Evolutionary conservation across 2,329 filamentous ascomycete species (phyloP).

Genomic region (Elsinoe arachidis): DNA sequence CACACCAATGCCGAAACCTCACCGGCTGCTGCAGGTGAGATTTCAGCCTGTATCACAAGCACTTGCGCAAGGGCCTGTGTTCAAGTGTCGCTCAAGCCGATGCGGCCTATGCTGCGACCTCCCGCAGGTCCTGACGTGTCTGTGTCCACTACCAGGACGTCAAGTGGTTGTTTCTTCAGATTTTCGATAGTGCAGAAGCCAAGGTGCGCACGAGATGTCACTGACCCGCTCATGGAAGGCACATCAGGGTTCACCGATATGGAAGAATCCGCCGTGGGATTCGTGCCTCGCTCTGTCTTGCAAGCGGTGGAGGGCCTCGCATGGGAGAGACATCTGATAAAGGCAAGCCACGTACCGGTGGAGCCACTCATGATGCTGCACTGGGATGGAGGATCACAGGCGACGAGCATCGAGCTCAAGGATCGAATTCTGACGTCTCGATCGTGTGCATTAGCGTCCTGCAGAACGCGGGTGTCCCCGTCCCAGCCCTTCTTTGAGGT

Average conservation of each 20-base stretch:
- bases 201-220: conserved; percentile 1
- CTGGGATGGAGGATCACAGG: not conserved
- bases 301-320: not conserved
- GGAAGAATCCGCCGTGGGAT: not conserved
- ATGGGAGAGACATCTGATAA: conserved; percentile 6
- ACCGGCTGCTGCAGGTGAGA: not conserved
- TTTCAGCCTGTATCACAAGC: not conserved
- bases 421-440: conserved; percentile 12
- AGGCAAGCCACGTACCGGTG: conserved; percentile 1
- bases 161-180: not conserved
- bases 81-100: not conserved
- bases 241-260: conserved; percentile 1
- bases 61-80: not conserved
- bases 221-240: not conserved
- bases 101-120: conserved; percentile 3
- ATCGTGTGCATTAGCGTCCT: conserved; percentile 7
- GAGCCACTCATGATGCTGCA: not conserved
- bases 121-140: not conserved
- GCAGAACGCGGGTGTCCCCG: not conserved
- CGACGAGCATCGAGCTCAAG: conserved; percentile 4
- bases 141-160: not conserved
- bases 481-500: not conserved
- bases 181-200: conserved; percentile 5
- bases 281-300: not conserved
- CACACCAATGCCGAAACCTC: not conserved